Evolutionary conservation across 768 basidiomycete species (phyloP).

Genomic region (Exsudoporus frostii): DNA sequence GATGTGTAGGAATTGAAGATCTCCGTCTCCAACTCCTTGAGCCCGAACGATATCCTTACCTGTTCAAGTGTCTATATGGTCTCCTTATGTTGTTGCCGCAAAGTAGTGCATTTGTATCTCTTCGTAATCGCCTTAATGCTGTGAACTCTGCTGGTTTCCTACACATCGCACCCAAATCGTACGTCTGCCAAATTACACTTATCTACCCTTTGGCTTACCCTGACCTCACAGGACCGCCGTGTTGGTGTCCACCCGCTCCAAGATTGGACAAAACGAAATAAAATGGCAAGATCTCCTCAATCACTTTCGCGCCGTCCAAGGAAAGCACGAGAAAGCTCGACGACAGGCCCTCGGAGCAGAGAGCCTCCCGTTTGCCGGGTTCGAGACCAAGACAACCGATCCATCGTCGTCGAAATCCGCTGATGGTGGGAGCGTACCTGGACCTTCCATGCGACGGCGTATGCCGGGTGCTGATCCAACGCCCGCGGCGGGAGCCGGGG

Average conservation of each 20-base stretch:
- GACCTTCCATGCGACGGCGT: slow-evolving; percentile 57
- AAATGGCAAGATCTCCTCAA: slow-evolving; percentile 94
- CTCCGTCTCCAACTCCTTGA: slow-evolving; percentile 92
- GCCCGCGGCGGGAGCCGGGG: slow-evolving; percentile 22
- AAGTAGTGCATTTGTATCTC: slow-evolving; percentile 91
- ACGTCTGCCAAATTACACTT: slow-evolving; percentile 25
- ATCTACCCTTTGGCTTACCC: slow-evolving; percentile 8
- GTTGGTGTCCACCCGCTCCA: slow-evolving; percentile 60
- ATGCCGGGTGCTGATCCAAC: slow-evolving; percentile 51
- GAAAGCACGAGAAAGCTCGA: slow-evolving; percentile 88
- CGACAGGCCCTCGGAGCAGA: slow-evolving; percentile 73
- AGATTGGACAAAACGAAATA: slow-evolving; percentile 82
- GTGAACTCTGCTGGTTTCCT: slow-evolving; percentile 94
- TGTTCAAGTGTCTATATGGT: slow-evolving; percentile 98
- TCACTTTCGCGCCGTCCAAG: slow-evolving; percentile 89
- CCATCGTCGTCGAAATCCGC: slow-evolving; percentile 9
- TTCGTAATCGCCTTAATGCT: slow-evolving; percentile 90
- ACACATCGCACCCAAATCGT: slow-evolving; percentile 87
- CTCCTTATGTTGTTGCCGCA: slow-evolving; percentile 96
- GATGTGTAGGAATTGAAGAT: slow-evolving; percentile 40
- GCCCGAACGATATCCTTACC: slow-evolving; percentile 92
- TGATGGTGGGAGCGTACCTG: slow-evolving; percentile 10
- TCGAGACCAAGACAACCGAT: slow-evolving; percentile 36
- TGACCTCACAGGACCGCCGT: slow-evolving; percentile 30
- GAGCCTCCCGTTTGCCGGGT: slow-evolving; percentile 42